Base-by-base conservation (phyloP, 2,329 filamentous ascomycete genomes). In the Fusarium redolens region DNA sequence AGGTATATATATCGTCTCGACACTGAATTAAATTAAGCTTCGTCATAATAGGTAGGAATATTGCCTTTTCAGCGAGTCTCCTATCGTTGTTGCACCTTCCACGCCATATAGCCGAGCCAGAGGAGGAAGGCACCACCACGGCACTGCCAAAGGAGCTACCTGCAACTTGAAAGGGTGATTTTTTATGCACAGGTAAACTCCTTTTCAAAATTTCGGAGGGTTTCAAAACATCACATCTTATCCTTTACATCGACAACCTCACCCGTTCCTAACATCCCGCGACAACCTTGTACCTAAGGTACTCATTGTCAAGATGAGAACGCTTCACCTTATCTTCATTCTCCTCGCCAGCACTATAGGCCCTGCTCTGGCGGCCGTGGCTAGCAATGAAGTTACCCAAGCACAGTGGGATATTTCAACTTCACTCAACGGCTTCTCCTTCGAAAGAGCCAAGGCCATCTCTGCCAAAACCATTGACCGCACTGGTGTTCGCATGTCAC, bases 391-490 rank as follows among this genome's bases (percentile, higher is more conserved):
- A 3, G n/a, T 41, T 14, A 25, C 14, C 5, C 54, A 52, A 17
- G 22, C 54, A 14, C 72, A 72, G 44, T 81, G 79, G 78, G 81
- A 83, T 40, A 64, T 84, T 18, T 78, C 79, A 11, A 77, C 77
- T 66, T 78, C 81, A 18, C 75, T 84, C 57, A 82, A 83, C 31
- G 83, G 82, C 13, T 74, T 85, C 68, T 77, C 73, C 30, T 84
- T 85, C 61, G 76, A 83, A 66, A 75, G 79, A 38, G 76, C 77
- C 65, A 80, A 79, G 47, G 80, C 79, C 5, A 20, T 78, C 30
- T 62, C 75, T 2, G 43, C 71, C 18, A 77, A 78, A 13, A 77
- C 74, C 0, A 54, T 62, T 9, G 83, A 85, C 35, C 72, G 72
- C 12, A 67, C 73, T 9, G 78, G 81, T 1, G 56, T 69, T 30